Evolutionary conservation across 1,139 yeast genomes (phyloP).

Genomic region (Pichia inconspicua): DNA sequence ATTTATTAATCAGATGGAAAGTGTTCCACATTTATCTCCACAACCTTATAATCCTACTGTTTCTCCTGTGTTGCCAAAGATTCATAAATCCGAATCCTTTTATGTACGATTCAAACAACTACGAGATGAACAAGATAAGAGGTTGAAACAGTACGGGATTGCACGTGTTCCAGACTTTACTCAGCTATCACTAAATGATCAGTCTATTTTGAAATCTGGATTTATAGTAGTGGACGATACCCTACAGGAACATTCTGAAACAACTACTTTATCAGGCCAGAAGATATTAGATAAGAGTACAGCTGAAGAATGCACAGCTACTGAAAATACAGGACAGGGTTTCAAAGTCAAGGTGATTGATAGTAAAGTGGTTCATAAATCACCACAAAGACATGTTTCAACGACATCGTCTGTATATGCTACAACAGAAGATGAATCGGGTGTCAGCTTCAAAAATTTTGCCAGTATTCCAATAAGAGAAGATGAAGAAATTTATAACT

Average conservation of each 20-base stretch:
- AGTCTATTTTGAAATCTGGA: not conserved
- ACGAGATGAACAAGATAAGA: conserved; percentile 15
- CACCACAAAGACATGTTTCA: not conserved
- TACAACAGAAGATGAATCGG: not conserved
- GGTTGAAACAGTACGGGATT: conserved; percentile 13
- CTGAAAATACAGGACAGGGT: not conserved
- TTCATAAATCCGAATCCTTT: conserved; percentile 13
- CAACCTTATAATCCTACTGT: not conserved
- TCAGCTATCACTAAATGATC: not conserved
- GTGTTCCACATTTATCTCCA: not conserved
- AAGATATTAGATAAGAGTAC: not conserved
- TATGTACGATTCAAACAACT: conserved; percentile 15
- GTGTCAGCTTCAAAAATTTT: not conserved
- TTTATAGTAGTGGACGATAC: not conserved
- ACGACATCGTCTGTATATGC: not conserved
- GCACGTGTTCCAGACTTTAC: conserved; percentile 8
- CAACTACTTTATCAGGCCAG: not conserved
- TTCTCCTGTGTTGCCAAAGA: not conserved
- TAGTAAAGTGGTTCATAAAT: not conserved
- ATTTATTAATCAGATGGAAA: not conserved
- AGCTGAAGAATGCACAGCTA: not conserved
- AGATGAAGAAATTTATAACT: not conserved
- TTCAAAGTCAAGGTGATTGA: not conserved
- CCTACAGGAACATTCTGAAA: not conserved
- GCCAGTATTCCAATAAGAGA: not conserved